Percentiles rank a stretch among this genome's conserved stretches.
These are phyloP conservation scores for Hypoxylon sp. DNA, from an alignment of 2,329 filamentous ascomycete species.

Conservation along the genomic window DNA sequence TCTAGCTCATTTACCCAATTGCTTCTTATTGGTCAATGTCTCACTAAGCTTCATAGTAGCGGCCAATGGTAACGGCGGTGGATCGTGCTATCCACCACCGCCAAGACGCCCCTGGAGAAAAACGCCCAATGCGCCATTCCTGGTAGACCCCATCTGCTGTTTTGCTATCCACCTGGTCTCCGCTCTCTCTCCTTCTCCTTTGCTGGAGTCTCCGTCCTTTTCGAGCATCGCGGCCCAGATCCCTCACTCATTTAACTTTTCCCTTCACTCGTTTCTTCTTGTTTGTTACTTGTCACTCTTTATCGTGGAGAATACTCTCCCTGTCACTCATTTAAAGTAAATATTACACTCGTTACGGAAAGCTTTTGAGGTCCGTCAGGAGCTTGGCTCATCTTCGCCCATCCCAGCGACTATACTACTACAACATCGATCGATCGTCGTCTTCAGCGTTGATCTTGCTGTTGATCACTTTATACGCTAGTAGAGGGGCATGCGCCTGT, in stretches of 20 bases:
- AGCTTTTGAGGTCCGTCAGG: slow-evolving; percentile 9
- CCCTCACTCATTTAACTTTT: slow-evolving; percentile 31
- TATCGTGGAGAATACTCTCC: slow-evolving; percentile 40
- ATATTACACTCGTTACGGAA: slow-evolving; percentile 28
- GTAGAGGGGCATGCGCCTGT: slow-evolving; percentile 25
- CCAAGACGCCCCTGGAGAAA: slow-evolving; percentile 24
- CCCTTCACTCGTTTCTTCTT: slow-evolving; percentile 24
- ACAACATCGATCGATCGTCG: slow-evolving; percentile 35
- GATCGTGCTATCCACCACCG: slow-evolving; percentile 24
- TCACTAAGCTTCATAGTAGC: slow-evolving; percentile 19
- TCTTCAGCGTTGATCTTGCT: slow-evolving; percentile 38
- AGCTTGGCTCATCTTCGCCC: slow-evolving; percentile 17
- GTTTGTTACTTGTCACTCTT: slow-evolving; percentile 35
- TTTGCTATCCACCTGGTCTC: slow-evolving; percentile 19
- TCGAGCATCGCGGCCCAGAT: slow-evolving; percentile 25
- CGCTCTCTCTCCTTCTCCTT: slow-evolving; percentile 29
- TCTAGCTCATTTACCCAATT: slow-evolving; percentile 32
- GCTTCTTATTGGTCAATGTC: slow-evolving; percentile 20
- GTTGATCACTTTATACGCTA: slow-evolving; percentile 40
- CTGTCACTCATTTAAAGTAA: slow-evolving; percentile 39
- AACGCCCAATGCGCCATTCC: slow-evolving; percentile 27
- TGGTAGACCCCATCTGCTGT: slow-evolving; percentile 16
- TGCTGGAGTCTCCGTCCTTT: slow-evolving; percentile 25
- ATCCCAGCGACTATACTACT: slow-evolving; percentile 18
- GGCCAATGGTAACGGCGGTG: slow-evolving; percentile 30